A percentile compares a stretch with the other conserved stretches of the same genome.
These are phyloP conservation scores for Fusarium bulbicola DNA, from an alignment of 2,329 filamentous ascomycete species.

Conservation along the genomic window DNA sequence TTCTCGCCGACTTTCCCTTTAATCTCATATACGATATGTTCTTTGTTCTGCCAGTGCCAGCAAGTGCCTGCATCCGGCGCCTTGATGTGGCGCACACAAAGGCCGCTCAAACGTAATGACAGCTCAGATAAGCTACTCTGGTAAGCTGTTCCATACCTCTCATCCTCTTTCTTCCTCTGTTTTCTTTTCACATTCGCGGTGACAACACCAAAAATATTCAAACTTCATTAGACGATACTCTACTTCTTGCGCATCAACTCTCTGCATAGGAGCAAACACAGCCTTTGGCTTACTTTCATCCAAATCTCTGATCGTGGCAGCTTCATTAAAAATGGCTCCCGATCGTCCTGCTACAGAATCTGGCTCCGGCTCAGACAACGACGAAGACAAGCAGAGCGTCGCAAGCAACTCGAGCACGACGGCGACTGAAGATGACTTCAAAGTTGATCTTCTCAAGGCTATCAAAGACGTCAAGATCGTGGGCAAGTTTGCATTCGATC, in stretches of 20 bases:
- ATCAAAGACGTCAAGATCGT: not conserved
- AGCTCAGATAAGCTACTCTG: not conserved
- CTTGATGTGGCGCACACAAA: not conserved
- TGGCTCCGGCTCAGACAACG: too few species aligned
- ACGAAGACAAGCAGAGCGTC: not conserved
- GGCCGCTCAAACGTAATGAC: not conserved
- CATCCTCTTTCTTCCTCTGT: not conserved
- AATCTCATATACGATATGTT: not conserved
- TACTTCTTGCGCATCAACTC: not conserved
- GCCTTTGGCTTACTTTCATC: not conserved
- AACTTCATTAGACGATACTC: not conserved
- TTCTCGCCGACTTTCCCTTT: not conserved
- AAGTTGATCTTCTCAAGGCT: not conserved
- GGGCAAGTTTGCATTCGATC: not conserved
- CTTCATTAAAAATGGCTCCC: not conserved
- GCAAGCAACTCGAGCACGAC: not conserved
- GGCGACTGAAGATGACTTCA: not conserved
- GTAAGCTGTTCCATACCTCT: not conserved
- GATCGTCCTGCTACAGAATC: too few species aligned
- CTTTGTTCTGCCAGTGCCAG: not conserved
- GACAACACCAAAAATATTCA: not conserved
- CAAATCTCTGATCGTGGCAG: not conserved
- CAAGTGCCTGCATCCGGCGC: not conserved
- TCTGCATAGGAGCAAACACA: not conserved
- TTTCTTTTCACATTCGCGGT: not conserved